These are phyloP conservation scores for Cladophialophora chaetospira DNA, from an alignment of 2,329 filamentous ascomycete species.

Conservation along the genomic window DNA sequence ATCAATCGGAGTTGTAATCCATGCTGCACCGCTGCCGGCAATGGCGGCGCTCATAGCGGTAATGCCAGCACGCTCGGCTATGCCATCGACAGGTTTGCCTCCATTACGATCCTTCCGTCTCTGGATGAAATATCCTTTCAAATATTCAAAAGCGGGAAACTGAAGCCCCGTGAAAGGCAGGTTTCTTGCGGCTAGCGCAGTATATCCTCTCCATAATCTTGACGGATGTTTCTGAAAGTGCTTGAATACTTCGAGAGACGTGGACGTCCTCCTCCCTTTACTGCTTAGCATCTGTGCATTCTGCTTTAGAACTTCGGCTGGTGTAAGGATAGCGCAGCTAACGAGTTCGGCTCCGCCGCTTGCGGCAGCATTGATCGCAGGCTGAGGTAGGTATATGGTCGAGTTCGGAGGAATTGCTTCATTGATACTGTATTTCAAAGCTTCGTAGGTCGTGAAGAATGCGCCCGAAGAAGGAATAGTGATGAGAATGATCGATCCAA, in stretches of 20 bases:
- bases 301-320: conserved; percentile 88
- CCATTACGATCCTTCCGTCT: conserved; percentile 43
- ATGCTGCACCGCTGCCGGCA: conserved; percentile 73
- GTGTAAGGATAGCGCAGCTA: conserved; percentile 82
- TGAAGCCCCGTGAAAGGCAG: conserved; percentile 85
- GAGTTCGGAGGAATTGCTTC: conserved; percentile 49
- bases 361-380: conserved; percentile 71
- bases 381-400: conserved; percentile 59
- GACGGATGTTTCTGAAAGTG: conserved; percentile 59
- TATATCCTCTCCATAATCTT: conserved; percentile 70
- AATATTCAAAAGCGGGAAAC: conserved; percentile 80
- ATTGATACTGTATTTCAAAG: conserved; percentile 65
- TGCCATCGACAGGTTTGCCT: conserved; percentile 39
- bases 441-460: conserved; percentile 91
- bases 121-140: conserved; percentile 58
- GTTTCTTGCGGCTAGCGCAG: conserved; percentile 78
- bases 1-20: conserved; percentile 85
- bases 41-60: conserved; percentile 73
- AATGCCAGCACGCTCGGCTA: conserved; percentile 69
- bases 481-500: conserved; percentile 80
- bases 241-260: conserved; percentile 59
- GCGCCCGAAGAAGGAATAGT: conserved; percentile 87
- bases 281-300: conserved; percentile 78
- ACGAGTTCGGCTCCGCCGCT: conserved; percentile 79
- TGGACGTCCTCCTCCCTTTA: conserved; percentile 36